These are phyloP conservation scores for Leucoagaricus sp. DNA, from an alignment of 1,284 basidiomycete genomes.

Conservation along the genomic window DNA sequence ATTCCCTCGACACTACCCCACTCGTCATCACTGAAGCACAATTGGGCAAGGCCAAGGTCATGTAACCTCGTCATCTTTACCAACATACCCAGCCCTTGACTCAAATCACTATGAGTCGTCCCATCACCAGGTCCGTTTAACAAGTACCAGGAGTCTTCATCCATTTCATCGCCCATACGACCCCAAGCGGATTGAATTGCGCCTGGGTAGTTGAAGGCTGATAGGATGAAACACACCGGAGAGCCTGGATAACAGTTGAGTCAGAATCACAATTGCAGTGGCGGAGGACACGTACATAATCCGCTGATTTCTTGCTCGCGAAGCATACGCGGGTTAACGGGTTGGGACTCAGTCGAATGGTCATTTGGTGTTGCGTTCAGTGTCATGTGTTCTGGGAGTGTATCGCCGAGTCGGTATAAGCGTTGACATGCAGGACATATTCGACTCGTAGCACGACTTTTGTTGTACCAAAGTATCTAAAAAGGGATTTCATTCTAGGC, in stretches of 20 bases:
- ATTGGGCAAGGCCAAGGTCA: slow-evolving; percentile 72
- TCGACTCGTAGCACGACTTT: slow-evolving; percentile 63
- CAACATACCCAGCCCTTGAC: slow-evolving; percentile 60
- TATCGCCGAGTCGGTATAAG: slow-evolving; percentile 67
- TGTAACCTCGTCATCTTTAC: slow-evolving; percentile 75
- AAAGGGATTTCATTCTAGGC: not conserved
- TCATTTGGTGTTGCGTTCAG: slow-evolving; percentile 30
- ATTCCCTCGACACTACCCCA: too few species aligned
- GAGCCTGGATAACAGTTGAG: slow-evolving; percentile 55
- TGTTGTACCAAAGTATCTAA: slow-evolving; percentile 86
- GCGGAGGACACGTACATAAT: slow-evolving; percentile 55
- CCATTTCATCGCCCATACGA: slow-evolving; percentile 63
- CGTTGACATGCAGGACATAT: slow-evolving; percentile 77
- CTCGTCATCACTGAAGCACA: slow-evolving; percentile 54
- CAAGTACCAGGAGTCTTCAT: slow-evolving; percentile 61
- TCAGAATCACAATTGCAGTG: not conserved
- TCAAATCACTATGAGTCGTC: slow-evolving; percentile 34
- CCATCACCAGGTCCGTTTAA: slow-evolving; percentile 48
- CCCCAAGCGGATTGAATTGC: slow-evolving; percentile 74
- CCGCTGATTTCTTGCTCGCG: slow-evolving; percentile 75
- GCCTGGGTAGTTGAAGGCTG: slow-evolving; percentile 62
- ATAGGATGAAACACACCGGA: slow-evolving; percentile 71
- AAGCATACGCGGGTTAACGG: slow-evolving; percentile 44
- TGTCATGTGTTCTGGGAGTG: slow-evolving; percentile 47
- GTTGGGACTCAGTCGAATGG: slow-evolving; percentile 19